Percentiles rank a stretch among this genome's conserved stretches.
These are phyloP conservation scores for Podila epicladia DNA, from an alignment of 192 early-diverging fungal genomes.

Conservation along the genomic window DNA sequence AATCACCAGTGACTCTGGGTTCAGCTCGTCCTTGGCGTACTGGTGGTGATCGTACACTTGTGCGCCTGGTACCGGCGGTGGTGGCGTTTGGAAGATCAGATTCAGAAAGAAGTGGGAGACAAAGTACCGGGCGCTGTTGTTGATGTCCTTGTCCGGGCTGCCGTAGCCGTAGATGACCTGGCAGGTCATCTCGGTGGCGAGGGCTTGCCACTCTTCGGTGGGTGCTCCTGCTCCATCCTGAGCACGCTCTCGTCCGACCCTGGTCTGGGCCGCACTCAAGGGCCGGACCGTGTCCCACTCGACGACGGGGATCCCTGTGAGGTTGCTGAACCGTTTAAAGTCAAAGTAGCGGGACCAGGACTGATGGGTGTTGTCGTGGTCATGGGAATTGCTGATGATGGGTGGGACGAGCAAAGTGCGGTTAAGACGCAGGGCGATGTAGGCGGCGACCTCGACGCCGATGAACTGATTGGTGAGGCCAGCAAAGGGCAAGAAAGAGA, in stretches of 20 bases:
- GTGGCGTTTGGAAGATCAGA: background rate
- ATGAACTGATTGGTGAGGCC: slow-evolving; percentile 51
- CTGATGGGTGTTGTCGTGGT: slow-evolving; percentile 41
- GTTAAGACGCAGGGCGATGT: slow-evolving; percentile 27
- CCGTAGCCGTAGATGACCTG: slow-evolving; percentile 27
- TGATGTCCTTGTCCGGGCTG: background rate
- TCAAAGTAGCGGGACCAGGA: slow-evolving; percentile 34
- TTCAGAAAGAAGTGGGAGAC: slow-evolving; percentile 24
- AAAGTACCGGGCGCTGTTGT: slow-evolving; percentile 17
- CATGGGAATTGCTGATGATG: slow-evolving; percentile 41
- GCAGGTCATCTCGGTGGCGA: slow-evolving; percentile 28
- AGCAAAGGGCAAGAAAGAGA: slow-evolving; percentile 36
- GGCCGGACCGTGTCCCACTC: slow-evolving; percentile 39
- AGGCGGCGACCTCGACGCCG: slow-evolving; percentile 12
- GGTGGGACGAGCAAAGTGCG: slow-evolving; percentile 35
- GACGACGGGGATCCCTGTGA: slow-evolving; percentile 26
- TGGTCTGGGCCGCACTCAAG: slow-evolving; percentile 11
- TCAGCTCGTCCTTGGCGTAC: background rate
- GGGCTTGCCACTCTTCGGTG: background rate
- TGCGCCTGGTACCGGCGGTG: background rate
- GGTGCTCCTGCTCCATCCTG: background rate
- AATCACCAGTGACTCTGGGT: background rate
- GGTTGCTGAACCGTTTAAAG: slow-evolving; percentile 16
- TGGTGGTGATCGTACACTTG: background rate
- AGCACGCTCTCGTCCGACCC: slow-evolving; percentile 19